A percentile compares a stretch with the other conserved stretches of the same genome.
phyloP scores from a whole-genome alignment of 2,329 filamentous ascomycete genomes.

The Trichoderma citrinoviride region DNA sequence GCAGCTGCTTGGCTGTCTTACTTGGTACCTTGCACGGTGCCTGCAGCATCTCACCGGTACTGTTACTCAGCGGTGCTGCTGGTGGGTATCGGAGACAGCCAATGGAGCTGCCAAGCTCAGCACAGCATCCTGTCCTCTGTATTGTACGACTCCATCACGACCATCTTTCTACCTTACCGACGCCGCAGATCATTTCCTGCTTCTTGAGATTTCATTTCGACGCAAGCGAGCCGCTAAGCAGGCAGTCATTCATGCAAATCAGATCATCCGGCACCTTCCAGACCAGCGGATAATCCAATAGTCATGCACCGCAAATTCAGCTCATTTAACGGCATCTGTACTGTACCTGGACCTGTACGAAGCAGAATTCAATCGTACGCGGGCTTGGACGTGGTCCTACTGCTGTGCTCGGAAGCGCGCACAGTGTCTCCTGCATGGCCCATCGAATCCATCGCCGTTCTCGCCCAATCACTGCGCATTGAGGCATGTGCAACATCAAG shows the following conservation, averaged over 20 bases:
- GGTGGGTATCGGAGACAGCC: not conserved
- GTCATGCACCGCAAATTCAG: slow-evolving; percentile 3
- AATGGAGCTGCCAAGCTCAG: not conserved
- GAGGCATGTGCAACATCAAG: no score
- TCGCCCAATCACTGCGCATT: no score
- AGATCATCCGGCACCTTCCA: slow-evolving; percentile 13
- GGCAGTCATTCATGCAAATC: slow-evolving; percentile 4
- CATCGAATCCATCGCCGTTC: no score
- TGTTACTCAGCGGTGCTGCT: not conserved
- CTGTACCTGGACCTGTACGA: no score
- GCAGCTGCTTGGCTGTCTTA: no score
- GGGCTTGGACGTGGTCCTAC: no score
- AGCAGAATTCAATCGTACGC: no score
- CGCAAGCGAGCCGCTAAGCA: not conserved
- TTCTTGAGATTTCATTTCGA: not conserved
- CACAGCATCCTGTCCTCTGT: not conserved
- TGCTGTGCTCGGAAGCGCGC: no score
- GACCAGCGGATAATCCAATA: not conserved
- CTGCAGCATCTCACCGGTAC: no score
- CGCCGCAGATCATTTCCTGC: slow-evolving; percentile 1
- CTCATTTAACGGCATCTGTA: not conserved
- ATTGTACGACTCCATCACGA: not conserved
- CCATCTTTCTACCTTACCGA: no score
- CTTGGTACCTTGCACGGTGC: no score
- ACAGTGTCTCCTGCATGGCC: no score